phyloP scores from a whole-genome alignment of 2,329 filamentous ascomycete genomes.

The Alternaria novae-zelandiae region DNA sequence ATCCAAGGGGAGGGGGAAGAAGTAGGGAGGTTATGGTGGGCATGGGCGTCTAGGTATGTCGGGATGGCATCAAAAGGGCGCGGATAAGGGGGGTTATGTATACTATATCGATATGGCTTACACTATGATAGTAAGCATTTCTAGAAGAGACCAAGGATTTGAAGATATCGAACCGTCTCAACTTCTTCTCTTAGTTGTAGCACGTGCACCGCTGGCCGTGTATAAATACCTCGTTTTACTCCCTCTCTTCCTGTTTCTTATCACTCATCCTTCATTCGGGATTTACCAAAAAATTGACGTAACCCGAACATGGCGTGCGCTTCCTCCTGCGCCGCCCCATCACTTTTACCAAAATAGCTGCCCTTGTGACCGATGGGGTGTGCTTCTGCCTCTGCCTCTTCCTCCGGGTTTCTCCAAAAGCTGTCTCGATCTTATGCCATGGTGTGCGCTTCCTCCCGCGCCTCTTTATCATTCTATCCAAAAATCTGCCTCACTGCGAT shows the following conservation, averaged over 20 bases:
- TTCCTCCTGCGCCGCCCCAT: too few species aligned
- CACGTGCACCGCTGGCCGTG: neutral
- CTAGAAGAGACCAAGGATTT: too few species aligned
- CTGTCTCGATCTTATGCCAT: neutral
- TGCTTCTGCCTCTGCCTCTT: neutral
- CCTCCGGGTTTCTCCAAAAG: neutral
- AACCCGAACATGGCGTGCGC: neutral
- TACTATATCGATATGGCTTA: neutral
- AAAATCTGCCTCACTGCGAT: too few species aligned
- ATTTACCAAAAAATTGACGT: neutral
- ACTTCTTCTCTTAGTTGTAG: neutral
- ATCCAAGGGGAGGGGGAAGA: slow-evolving; percentile 50
- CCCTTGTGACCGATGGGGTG: too few species aligned
- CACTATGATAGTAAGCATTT: neutral
- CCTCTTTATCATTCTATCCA: neutral
- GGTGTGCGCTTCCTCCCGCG: neutral
- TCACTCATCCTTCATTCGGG: neutral
- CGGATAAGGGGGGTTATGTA: neutral
- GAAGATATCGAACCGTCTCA: neutral
- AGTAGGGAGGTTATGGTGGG: slow-evolving; percentile 16
- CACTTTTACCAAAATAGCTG: neutral
- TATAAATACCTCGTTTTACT: neutral
- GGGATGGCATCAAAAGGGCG: neutral
- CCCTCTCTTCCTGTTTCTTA: neutral
- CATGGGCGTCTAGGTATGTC: neutral